Base-by-base conservation (phyloP, 1,139 yeast genomes). In the Diutina sp. region DNA sequence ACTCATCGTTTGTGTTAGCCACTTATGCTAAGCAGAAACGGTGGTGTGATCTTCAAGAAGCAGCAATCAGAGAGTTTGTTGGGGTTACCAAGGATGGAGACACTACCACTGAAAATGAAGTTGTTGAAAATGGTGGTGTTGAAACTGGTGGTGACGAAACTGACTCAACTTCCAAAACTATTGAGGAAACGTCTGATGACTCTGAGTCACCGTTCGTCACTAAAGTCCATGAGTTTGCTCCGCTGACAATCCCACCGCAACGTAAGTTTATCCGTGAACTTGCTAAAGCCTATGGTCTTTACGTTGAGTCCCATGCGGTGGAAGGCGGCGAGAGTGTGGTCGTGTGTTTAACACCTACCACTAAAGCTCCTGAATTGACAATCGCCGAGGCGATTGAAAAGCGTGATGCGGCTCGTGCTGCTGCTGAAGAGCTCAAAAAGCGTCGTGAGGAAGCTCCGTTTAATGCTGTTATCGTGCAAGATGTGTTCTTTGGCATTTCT, bases 251-350 rank as follows among this genome's bases (percentile, higher is more conserved):
- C 11, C 21, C 75, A 9, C 79, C 83, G 8, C 93, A 89, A 66
- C 76, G 97, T 55, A 76, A 74, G 61, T 89, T 89, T 65, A 71
- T 90, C 21, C 93, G 85, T 63, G 83, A 82, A 58, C 66, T 90
- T 53, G 85, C 91, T 0, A 79, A 75, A 44, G 69, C 80, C 0
- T 89, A 75, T 65, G 73, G 77, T 8, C 65, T 90, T 16, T 83
- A 80, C 63, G 75, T 87, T 0, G 90, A 87, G 64, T 81, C 93
- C 1, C 91, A 87, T 62, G 97, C 89, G 66, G 80, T 80, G 2
- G 97, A 89, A 61, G 96, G 97, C 0, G 76, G 82, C 58, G 70
- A 96, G 60, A 80, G 85, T 14, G 91, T 89, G 0, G 85, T 80
- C 59, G 74, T 90, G 14, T 80, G 79, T 58, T 64, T 75, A 9